Conservation (phyloP, 2,329 filamentous ascomycete species). For the Fusarium veterinarium region DNA sequence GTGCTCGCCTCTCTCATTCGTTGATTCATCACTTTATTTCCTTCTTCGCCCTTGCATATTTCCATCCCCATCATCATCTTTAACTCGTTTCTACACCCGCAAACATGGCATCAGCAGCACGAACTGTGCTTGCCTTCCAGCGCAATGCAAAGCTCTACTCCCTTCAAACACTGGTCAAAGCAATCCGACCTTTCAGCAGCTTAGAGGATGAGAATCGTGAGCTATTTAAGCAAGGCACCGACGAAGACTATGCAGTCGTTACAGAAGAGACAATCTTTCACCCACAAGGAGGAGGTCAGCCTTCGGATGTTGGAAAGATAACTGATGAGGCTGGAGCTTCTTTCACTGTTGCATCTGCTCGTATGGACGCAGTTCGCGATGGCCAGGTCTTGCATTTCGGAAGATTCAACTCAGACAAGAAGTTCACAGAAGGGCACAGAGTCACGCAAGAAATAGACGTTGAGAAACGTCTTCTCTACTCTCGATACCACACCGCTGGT, state of each 20-base stretch:
- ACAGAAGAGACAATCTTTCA: conserved; percentile 79
- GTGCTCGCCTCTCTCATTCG: neutral
- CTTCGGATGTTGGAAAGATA: conserved; percentile 73
- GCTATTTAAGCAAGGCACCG: conserved; percentile 68
- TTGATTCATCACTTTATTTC: neutral
- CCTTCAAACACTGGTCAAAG: conserved; percentile 57
- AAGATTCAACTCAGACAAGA: conserved; percentile 55
- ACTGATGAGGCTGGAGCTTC: conserved; percentile 34
- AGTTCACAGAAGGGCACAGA: conserved; percentile 56
- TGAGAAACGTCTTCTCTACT: conserved; percentile 71
- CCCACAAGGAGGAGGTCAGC: conserved; percentile 79
- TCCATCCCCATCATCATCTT: neutral
- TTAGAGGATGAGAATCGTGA: conserved; percentile 63
- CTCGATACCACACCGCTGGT: conserved; percentile 77
- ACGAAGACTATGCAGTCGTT: conserved; percentile 66
- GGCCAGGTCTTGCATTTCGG: conserved; percentile 75
- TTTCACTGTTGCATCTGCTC: conserved; percentile 68
- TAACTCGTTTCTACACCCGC: rapidly evolving
- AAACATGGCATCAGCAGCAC: conserved; percentile 32
- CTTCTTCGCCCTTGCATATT: neutral
- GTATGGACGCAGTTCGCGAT: conserved; percentile 61
- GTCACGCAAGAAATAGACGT: conserved; percentile 70
- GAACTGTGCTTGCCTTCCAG: conserved; percentile 56
- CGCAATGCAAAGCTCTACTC: conserved; percentile 56
- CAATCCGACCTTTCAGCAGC: conserved; percentile 59